Evolutionary conservation across 208 protist genomes (phyloP).

Genomic region (Leishmania tarentolae): DNA sequence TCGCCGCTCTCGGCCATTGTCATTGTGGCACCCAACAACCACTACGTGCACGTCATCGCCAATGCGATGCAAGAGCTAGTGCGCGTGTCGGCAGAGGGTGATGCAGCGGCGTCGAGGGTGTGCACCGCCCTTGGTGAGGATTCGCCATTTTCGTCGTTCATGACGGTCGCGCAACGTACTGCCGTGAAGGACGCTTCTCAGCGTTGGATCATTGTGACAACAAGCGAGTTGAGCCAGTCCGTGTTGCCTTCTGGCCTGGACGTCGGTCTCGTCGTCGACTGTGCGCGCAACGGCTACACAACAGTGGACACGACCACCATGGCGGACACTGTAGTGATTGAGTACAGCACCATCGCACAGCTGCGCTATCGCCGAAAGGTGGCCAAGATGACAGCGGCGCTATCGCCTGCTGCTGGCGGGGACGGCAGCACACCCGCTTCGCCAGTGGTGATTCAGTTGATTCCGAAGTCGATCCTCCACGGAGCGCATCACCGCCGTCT

Average conservation of each 20-base stretch:
- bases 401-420: not conserved
- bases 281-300: constrained; percentile 57
- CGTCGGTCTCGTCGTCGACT: constrained; percentile 82
- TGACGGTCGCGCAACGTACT: constrained; percentile 30
- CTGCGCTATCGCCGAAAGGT: constrained; percentile 67
- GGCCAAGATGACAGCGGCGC: constrained; percentile 25
- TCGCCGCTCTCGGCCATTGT: constrained; percentile 23
- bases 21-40: constrained; percentile 35
- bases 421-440: not conserved
- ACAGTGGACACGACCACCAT: constrained; percentile 45
- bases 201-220: constrained; percentile 61
- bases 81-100: not conserved
- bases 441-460: constrained; percentile 80
- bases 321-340: constrained; percentile 48
- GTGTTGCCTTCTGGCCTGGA: constrained; percentile 59
- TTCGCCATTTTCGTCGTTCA: constrained; percentile 23
- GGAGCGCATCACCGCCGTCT: constrained; percentile 69
- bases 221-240: constrained; percentile 65
- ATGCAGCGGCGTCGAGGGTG: constrained; percentile 9
- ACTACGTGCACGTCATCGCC: constrained; percentile 29
- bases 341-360: constrained; percentile 58
- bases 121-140: constrained; percentile 34
- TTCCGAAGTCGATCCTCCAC: constrained; percentile 81
- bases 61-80: constrained; percentile 15
- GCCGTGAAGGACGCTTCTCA: constrained; percentile 11